A percentile compares a stretch with the other conserved stretches of the same genome.
phyloP scores from a whole-genome alignment of 2,329 filamentous ascomycete species.

The Bipolaris sorokiniana region DNA sequence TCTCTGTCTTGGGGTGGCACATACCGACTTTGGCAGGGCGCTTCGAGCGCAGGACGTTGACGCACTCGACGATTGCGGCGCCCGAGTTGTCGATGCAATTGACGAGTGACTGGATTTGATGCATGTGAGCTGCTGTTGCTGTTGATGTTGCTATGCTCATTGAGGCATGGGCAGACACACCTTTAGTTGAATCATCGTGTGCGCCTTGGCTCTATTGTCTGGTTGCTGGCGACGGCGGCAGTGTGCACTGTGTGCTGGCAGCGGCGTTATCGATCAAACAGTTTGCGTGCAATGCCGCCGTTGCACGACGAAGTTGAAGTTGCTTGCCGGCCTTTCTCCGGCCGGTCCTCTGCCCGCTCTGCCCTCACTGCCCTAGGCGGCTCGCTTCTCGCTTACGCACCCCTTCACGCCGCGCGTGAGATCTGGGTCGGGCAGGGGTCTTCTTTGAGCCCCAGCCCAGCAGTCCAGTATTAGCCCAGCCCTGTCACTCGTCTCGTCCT shows the following conservation, averaged over 20 bases:
- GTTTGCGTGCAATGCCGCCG: conserved; percentile 5
- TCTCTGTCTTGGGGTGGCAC: conserved; percentile 28
- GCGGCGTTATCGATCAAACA: conserved; percentile 5
- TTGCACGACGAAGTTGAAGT: conserved; percentile 10
- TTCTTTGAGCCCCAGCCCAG: conserved; percentile 8
- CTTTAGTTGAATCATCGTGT: conserved; percentile 50
- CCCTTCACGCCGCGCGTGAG: conserved; percentile 9
- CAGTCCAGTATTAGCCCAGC: conserved; percentile 9
- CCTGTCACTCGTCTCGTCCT: conserved; percentile 21
- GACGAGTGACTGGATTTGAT: conserved; percentile 74
- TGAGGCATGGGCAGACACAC: conserved; percentile 25
- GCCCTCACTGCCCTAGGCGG: not conserved
- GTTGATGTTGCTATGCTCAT: conserved; percentile 24
- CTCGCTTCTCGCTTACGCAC: conserved; percentile 15
- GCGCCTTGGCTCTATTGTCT: conserved; percentile 2
- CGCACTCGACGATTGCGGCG: conserved; percentile 95
- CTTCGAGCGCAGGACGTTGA: conserved; percentile 90
- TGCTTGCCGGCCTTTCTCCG: conserved; percentile 8
- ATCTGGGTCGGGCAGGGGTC: conserved; percentile 15
- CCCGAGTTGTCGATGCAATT: conserved; percentile 99
- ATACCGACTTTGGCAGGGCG: conserved; percentile 85
- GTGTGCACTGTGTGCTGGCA: conserved; percentile 14
- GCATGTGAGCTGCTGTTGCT: conserved; percentile 60
- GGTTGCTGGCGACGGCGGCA: not conserved
- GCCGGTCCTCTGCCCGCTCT: not conserved